Conservation (phyloP, 768 basidiomycete species). For the Termitomyces sp. region DNA sequence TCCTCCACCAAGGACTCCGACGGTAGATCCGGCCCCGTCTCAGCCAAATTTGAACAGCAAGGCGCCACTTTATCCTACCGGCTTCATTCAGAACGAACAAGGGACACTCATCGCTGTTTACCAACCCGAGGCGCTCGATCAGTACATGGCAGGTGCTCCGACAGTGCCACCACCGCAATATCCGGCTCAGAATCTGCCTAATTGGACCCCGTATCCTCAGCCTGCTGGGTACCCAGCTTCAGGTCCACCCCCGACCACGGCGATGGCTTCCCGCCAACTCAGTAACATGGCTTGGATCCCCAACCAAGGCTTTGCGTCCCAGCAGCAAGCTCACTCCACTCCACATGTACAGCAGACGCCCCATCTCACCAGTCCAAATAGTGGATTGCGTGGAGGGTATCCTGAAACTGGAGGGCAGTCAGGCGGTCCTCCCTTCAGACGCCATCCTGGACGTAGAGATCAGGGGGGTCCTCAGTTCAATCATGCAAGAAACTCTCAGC, state of each 20-base stretch:
- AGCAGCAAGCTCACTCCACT: constrained; percentile 9
- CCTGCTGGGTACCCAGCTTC: constrained; percentile 22
- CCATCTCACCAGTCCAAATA: constrained; percentile 9
- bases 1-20: constrained; percentile 29
- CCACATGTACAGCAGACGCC: constrained; percentile 11
- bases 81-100: constrained; percentile 70
- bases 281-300: constrained; percentile 20
- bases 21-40: constrained; percentile 24
- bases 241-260: constrained; percentile 19
- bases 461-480: constrained; percentile 17
- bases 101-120: constrained; percentile 71
- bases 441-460: constrained; percentile 21
- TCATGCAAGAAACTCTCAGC: constrained; percentile 17
- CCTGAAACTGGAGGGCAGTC: constrained; percentile 13
- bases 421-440: constrained; percentile 15
- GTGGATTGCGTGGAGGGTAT: constrained; percentile 16
- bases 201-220: constrained; percentile 29
- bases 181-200: constrained; percentile 21
- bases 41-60: constrained; percentile 26
- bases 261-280: constrained; percentile 17
- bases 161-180: constrained; percentile 16
- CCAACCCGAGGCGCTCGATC: constrained; percentile 62
- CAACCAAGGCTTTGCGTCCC: constrained; percentile 17
- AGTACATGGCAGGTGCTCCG: constrained; percentile 54
- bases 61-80: constrained; percentile 58